Evolutionary conservation across 2,329 filamentous ascomycete genomes (phyloP).

Genomic region (Colletotrichum aenigma): DNA sequence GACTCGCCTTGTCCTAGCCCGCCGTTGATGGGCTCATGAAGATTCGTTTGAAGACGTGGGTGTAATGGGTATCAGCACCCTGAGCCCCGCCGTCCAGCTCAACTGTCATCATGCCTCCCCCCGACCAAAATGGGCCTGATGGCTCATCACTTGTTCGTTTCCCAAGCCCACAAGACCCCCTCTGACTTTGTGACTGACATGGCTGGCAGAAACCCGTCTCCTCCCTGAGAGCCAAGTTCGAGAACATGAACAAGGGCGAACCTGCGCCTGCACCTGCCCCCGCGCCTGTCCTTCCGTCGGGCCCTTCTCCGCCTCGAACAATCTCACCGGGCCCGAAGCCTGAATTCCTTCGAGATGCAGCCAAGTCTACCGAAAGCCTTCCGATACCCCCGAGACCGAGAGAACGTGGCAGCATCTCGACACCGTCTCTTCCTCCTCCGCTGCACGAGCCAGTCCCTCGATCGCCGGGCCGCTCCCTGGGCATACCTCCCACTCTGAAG

Average conservation of each 20-base stretch:
- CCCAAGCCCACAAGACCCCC: background rate
- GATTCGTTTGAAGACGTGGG: constrained; percentile 27
- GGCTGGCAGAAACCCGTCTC: constrained; percentile 75
- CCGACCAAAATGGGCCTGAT: constrained; percentile 67
- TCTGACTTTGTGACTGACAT: constrained; percentile 26
- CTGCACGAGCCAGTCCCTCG: constrained; percentile 22
- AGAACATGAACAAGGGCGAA: constrained; percentile 68
- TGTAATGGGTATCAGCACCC: constrained; percentile 38
- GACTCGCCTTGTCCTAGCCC: background rate
- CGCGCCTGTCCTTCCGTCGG: background rate
- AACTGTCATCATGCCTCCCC: constrained; percentile 38
- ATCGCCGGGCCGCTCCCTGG: constrained; percentile 43
- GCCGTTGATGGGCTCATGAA: constrained; percentile 25
- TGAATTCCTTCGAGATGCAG: constrained; percentile 44
- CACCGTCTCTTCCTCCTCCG: constrained; percentile 23
- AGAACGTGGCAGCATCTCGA: constrained; percentile 20
- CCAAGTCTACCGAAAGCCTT: constrained; percentile 39
- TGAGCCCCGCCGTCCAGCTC: constrained; percentile 29
- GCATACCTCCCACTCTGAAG: constrained; percentile 46
- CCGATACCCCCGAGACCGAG: constrained; percentile 30
- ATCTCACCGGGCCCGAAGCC: constrained; percentile 45
- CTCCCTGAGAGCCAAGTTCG: constrained; percentile 80
- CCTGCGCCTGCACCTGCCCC: constrained; percentile 19
- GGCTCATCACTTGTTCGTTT: constrained; percentile 74
- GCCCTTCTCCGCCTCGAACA: constrained; percentile 32